Evolutionary conservation across 1,139 yeast species (phyloP).

Genomic region (Saccharomyces hybrid): DNA sequence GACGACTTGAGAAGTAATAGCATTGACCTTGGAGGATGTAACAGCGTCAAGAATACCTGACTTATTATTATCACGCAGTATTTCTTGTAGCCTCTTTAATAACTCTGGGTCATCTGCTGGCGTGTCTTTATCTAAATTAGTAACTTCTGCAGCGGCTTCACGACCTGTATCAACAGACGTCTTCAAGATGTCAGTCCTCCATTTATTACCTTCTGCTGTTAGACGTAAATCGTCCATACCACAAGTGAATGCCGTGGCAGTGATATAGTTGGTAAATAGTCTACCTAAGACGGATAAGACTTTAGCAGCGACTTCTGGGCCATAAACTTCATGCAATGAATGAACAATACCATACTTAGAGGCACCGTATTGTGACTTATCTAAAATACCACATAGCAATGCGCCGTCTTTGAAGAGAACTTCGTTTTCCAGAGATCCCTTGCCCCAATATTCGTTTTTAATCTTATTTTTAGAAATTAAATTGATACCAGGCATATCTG

Average conservation of each 20-base stretch:
- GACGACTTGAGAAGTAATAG: constrained; percentile 88
- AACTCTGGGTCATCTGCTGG: constrained; percentile 65
- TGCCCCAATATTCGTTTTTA: constrained; percentile 93
- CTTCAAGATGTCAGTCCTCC: constrained; percentile 78
- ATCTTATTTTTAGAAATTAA: constrained; percentile 77
- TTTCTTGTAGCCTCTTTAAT: constrained; percentile 82
- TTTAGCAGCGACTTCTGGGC: constrained; percentile 84
- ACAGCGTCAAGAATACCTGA: constrained; percentile 93
- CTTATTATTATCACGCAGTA: constrained; percentile 86
- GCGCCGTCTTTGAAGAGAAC: constrained; percentile 85
- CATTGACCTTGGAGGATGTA: constrained; percentile 85
- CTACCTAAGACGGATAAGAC: constrained; percentile 87
- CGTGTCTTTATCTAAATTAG: constrained; percentile 60
- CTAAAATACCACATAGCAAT: constrained; percentile 83
- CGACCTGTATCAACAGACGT: constrained; percentile 78
- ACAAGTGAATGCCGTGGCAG: constrained; percentile 92
- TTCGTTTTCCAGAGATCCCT: constrained; percentile 70
- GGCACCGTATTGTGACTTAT: constrained; percentile 98
- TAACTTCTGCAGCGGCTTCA: constrained; percentile 89
- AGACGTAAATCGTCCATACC: constrained; percentile 98
- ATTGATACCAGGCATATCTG: constrained; percentile 84
- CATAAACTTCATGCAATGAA: constrained; percentile 91
- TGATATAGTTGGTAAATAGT: constrained; percentile 86
- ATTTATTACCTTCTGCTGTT: constrained; percentile 80
- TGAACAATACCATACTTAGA: constrained; percentile 95